Conservation (phyloP, 1,284 basidiomycete species). For the Cronartium quercuum region DNA sequence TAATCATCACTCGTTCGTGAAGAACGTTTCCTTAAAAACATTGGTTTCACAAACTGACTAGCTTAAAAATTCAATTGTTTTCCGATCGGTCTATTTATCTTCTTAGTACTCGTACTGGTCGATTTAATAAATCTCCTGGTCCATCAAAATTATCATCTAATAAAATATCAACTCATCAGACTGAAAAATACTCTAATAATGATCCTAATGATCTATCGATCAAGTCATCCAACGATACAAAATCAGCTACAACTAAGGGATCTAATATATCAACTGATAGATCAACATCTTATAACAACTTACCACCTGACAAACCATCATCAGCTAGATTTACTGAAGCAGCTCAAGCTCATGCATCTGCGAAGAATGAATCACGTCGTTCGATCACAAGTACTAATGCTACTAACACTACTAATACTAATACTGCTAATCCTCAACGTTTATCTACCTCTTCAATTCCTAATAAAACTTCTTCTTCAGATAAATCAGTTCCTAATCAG, state of each 20-base stretch:
- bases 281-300: no score
- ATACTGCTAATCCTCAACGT: neutral
- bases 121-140: neutral
- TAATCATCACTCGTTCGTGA: no score
- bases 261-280: neutral
- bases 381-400: neutral
- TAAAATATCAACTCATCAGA: neutral
- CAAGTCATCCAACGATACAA: slow-evolving; percentile 11
- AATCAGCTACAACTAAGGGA: neutral
- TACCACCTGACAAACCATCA: slow-evolving; percentile 14
- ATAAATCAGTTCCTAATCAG: neutral
- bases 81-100: no score
- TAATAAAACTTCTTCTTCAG: neutral
- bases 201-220: no score
- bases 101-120: neutral
- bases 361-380: neutral
- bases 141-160: neutral
- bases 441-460: neutral
- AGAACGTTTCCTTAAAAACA: no score
- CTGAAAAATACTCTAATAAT: no score
- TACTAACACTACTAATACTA: neutral
- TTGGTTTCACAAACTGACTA: no score
- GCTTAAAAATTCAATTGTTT: no score
- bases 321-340: slow-evolving; percentile 4
- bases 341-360: neutral